Evolutionary conservation across 2,329 filamentous ascomycete species (phyloP), one percentile per base, ranked within the genome.

Genomic region (Torrubiella hemipterigena): DNA sequence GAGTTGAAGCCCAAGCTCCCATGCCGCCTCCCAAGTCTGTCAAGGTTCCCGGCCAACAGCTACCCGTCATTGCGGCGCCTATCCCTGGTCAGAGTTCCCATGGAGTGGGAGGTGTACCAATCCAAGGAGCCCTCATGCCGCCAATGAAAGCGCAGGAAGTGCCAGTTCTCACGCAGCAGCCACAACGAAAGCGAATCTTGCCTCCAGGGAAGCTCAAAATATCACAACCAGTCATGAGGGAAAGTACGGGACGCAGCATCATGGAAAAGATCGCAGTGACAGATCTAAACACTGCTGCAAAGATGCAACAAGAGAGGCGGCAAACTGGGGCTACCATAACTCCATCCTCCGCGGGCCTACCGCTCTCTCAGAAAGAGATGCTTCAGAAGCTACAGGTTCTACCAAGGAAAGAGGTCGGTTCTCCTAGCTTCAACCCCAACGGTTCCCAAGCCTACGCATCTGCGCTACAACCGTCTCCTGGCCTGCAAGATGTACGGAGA

Each of bases 251-350:
- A 16, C 41, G 48, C 14, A 65, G 58, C 32, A 57, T 65, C 0
- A 42, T 63, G 23, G 52, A 51, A 30, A 65, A 57, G 39, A 64
- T 67, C 13, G 45, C 58, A 6, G 70, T 65, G 1, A 51, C 71
- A 18, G 67, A 67, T 32, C 51, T 73, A 20, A 54, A 57, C 8
- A 63, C 62, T 2, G 68, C 69, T 3, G 61, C 56, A 1, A 52
- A 42, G 36, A 58, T 60, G 11, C 66, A 73, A 26, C 59, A 46
- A 36, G 54, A 64, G 31, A 55, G 60, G 29, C 52, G 63, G 12
- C 22, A 24, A 24, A 14, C 22, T n/a, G n/a, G n/a, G n/a, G n/a
- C n/a, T n/a, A n/a, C n/a, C n/a, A n/a, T n/a, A n/a, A n/a, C n/a
- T n/a, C n/a, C n/a, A n/a, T n/a, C n/a, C n/a, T n/a, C n/a, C n/a